Conservation (phyloP, 352 stramenopile species). For the Thalassiosira livingstoniorum region DNA sequence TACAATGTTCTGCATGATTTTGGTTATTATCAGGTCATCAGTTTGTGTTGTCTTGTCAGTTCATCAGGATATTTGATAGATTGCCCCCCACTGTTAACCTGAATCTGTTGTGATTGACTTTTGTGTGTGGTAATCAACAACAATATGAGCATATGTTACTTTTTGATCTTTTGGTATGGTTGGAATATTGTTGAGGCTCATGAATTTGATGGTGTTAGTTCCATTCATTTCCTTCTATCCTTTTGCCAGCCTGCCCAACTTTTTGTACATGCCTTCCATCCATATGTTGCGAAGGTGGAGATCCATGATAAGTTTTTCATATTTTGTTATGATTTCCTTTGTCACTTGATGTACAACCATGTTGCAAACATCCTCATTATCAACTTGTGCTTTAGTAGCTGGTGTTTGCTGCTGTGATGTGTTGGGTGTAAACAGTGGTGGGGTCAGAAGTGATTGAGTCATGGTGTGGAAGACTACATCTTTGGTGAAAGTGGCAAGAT, state of each 20-base stretch:
- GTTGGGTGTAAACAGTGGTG: neutral
- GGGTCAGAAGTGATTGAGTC: neutral
- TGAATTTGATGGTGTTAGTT: conserved; percentile 2
- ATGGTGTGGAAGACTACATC: neutral
- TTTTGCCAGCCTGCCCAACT: neutral
- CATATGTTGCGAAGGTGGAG: neutral
- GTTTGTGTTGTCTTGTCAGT: too few relatives aligned
- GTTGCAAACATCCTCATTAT: neutral
- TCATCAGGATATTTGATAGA: neutral
- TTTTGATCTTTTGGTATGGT: neutral
- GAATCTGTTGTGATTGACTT: neutral
- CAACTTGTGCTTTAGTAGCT: neutral
- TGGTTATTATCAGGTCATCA: neutral
- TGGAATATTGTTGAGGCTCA: neutral
- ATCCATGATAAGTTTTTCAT: neutral
- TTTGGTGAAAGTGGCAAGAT: neutral
- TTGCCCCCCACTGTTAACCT: neutral
- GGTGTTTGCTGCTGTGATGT: neutral
- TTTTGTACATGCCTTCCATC: neutral
- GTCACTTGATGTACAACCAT: too few relatives aligned
- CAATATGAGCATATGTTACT: neutral
- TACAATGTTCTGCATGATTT: neutral
- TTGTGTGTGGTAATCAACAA: neutral
- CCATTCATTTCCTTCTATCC: neutral
- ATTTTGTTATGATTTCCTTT: conserved; percentile 3